Evolutionary conservation across 192 early-diverging fungal species (phyloP).

Genomic region (Pecoramyces ruminantium): DNA sequence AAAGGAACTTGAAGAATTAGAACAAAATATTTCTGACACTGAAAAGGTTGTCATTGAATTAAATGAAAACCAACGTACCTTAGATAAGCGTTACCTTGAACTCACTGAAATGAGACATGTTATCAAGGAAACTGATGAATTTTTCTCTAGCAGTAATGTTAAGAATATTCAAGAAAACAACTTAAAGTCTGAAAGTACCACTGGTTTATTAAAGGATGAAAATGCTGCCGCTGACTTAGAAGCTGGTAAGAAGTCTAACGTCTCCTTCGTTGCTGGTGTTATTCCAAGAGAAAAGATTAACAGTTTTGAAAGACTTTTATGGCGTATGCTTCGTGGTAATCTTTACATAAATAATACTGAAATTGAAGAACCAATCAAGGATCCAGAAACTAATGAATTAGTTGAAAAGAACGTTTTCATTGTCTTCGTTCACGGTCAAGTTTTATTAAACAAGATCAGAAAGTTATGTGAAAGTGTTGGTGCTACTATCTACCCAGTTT

Average conservation of each 20-base stretch:
- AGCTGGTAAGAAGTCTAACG: slow-evolving; percentile 2
- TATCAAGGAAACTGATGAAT: slow-evolving; percentile 68
- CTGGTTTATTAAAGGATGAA: too few species aligned
- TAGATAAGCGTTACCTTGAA: slow-evolving; percentile 77
- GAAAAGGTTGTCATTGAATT: slow-evolving; percentile 69
- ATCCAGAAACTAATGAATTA: slow-evolving; percentile 69
- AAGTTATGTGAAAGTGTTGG: slow-evolving; percentile 92
- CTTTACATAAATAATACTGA: slow-evolving; percentile 88
- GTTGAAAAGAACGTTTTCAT: slow-evolving; percentile 95
- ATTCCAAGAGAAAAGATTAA: slow-evolving; percentile 64
- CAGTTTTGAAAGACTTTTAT: slow-evolving; percentile 88
- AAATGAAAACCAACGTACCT: slow-evolving; percentile 66
- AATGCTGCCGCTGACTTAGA: slow-evolving; percentile 9
- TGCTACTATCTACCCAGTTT: slow-evolving; percentile 81
- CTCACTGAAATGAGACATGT: too few species aligned
- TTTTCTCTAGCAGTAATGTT: slow-evolving; percentile 55
- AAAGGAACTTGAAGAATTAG: too few species aligned
- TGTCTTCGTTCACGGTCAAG: too few species aligned
- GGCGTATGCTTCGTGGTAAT: too few species aligned
- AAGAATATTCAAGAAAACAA: slow-evolving; percentile 7
- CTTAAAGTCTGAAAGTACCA: slow-evolving; percentile 3
- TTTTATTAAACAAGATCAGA: slow-evolving; percentile 81
- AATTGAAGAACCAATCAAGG: slow-evolving; percentile 83
- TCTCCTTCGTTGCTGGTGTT: too few species aligned
- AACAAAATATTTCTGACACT: slow-evolving; percentile 54